These are phyloP conservation scores for Pythium guiyangense DNA, from an alignment of 352 stramenopile genomes.

Conservation along the genomic window DNA sequence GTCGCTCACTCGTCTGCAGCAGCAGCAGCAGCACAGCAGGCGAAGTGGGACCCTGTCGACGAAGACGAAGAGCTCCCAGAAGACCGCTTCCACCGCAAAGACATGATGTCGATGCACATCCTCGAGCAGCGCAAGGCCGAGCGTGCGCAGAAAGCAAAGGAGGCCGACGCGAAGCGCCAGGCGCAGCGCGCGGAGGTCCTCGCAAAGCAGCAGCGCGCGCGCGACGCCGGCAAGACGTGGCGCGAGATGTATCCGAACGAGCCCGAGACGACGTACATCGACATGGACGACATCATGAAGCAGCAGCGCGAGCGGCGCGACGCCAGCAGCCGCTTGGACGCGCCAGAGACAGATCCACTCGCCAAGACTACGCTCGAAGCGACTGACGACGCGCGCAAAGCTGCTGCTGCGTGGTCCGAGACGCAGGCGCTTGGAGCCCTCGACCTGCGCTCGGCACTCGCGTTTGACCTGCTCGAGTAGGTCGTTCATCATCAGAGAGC, in stretches of 20 bases:
- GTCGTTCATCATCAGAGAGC: neutral
- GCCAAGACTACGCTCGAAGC: conserved; percentile 8
- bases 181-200: conserved; percentile 39
- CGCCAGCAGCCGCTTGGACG: neutral
- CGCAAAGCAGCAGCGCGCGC: conserved; percentile 44
- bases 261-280: conserved; percentile 70
- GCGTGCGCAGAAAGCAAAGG: conserved; percentile 52
- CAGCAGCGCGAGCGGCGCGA: conserved; percentile 33
- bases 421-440: conserved; percentile 28
- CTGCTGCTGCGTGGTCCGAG: conserved; percentile 46
- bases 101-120: conserved; percentile 88
- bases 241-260: conserved; percentile 78
- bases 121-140: conserved; percentile 65
- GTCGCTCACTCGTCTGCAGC: neutral
- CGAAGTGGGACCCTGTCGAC: conserved; percentile 53
- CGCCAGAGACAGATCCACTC: conserved; percentile 5
- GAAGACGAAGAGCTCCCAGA: conserved; percentile 78
- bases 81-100: conserved; percentile 70
- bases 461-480: conserved; percentile 55
- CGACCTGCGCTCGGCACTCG: conserved; percentile 50
- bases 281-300: conserved; percentile 67
- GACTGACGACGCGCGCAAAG: conserved; percentile 37
- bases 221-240: conserved; percentile 64
- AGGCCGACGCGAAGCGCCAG: conserved; percentile 47
- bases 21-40: conserved; percentile 7